Evolutionary conservation across 352 stramenopile species (phyloP).

Genomic region (Phytophthora melonis): DNA sequence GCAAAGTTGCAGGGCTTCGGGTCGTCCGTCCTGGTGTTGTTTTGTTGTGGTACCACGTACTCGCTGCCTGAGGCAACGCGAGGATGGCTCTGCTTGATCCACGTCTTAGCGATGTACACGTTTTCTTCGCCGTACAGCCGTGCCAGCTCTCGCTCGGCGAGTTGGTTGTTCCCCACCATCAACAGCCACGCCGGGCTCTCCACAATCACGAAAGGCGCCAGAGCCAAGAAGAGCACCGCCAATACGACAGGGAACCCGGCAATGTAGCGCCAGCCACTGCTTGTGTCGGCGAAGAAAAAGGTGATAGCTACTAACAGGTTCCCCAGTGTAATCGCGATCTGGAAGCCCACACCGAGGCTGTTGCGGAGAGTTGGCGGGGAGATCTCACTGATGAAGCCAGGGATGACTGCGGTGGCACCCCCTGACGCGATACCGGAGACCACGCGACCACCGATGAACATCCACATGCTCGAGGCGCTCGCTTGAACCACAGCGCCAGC

Average conservation of each 20-base stretch:
- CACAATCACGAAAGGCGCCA: conserved; percentile 27
- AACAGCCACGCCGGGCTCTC: conserved; percentile 48
- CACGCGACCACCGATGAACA: conserved; percentile 41
- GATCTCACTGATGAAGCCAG: conserved; percentile 43
- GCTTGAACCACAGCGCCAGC: conserved; percentile 32
- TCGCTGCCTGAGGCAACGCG: background rate
- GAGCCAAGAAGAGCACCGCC: conserved; percentile 19
- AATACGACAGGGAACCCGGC: conserved; percentile 33
- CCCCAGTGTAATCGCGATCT: conserved; percentile 44
- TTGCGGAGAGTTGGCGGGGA: conserved; percentile 31
- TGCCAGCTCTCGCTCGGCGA: background rate
- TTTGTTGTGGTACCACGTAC: background rate
- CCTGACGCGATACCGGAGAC: conserved; percentile 43
- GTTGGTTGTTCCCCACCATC: background rate
- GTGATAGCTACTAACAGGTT: conserved; percentile 37
- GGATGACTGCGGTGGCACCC: conserved; percentile 23
- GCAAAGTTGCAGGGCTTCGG: background rate
- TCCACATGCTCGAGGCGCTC: conserved; percentile 14
- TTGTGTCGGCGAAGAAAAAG: conserved; percentile 28
- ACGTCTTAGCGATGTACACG: conserved; percentile 12
- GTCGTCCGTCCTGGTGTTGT: background rate
- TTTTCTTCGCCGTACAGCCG: background rate
- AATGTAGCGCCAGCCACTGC: conserved; percentile 54
- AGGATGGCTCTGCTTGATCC: conserved; percentile 5
- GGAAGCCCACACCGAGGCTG: conserved; percentile 26